A percentile compares a stretch with the other conserved stretches of the same genome.
phyloP scores from a whole-genome alignment of 2,329 filamentous ascomycete species.

The Xylaria sp. region DNA sequence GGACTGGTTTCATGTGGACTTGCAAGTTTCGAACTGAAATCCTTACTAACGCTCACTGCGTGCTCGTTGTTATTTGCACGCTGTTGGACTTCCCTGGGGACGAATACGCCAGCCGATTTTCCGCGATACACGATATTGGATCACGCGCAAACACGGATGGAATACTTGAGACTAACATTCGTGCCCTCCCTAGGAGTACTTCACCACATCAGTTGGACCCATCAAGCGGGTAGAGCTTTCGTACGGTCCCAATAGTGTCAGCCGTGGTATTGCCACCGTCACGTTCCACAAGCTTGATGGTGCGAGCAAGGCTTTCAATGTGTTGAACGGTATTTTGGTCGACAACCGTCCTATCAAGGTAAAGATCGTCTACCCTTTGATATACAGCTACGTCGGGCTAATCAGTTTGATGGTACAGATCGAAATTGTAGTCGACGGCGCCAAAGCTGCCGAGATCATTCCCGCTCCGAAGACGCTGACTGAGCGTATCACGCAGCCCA shows the following conservation, averaged over 20 bases:
- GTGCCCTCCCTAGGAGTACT: conserved; percentile 89
- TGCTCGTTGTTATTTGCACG: conserved; percentile 67
- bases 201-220: conserved; percentile 84
- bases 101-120: conserved; percentile 39
- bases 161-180: conserved; percentile 73
- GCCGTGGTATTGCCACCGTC: conserved; percentile 92
- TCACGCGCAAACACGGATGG: conserved; percentile 50
- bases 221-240: conserved; percentile 92
- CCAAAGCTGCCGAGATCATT: conserved; percentile 73
- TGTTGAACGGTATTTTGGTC: conserved; percentile 88
- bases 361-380: conserved; percentile 43
- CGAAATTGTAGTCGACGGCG: conserved; percentile 87
- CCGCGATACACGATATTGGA: conserved; percentile 45
- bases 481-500: conserved; percentile 82
- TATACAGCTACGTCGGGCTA: conserved; percentile 36
- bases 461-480: conserved; percentile 77
- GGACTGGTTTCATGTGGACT: conserved; percentile 15
- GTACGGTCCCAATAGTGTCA: conserved; percentile 91
- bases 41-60: conserved; percentile 64
- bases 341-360: conserved; percentile 93
- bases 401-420: conserved; percentile 66
- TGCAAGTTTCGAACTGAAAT: conserved; percentile 32
- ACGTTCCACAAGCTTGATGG: conserved; percentile 84
- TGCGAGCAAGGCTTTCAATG: conserved; percentile 84
- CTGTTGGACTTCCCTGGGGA: conserved; percentile 41